These are phyloP conservation scores for Ascocoryne sarcoides DNA, from an alignment of 2,329 filamentous ascomycete species.

Conservation along the genomic window DNA sequence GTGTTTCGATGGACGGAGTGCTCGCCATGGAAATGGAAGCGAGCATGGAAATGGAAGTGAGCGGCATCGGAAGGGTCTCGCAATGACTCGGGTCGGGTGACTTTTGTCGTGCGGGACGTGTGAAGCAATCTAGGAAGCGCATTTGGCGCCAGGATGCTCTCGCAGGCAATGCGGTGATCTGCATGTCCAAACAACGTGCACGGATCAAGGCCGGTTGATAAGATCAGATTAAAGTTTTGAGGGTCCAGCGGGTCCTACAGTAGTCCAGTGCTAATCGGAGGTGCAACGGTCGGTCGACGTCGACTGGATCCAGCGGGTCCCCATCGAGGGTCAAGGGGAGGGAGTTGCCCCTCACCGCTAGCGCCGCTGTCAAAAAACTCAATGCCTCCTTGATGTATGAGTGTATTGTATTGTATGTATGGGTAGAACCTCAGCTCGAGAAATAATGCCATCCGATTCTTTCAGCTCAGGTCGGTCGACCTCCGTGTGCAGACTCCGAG, in stretches of 20 bases:
- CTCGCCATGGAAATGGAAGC: neutral
- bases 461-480: no score
- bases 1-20: neutral
- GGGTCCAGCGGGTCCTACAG: neutral
- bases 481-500: no score
- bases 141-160: neutral
- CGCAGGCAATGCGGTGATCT: neutral
- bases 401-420: neutral
- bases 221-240: neutral
- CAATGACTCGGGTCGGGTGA: neutral
- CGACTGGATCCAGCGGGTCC: no score
- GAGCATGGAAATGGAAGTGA: neutral
- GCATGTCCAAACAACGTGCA: neutral
- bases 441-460: no score
- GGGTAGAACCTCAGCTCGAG: neutral
- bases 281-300: neutral
- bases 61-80: neutral
- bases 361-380: neutral
- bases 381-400: neutral
- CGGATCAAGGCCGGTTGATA: neutral
- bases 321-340: no score
- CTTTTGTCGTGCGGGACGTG: no score
- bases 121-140: neutral
- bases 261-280: neutral
- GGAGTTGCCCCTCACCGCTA: neutral